Conservation (phyloP, 139 green algal species). For the Medakamo hakoo region DNA sequence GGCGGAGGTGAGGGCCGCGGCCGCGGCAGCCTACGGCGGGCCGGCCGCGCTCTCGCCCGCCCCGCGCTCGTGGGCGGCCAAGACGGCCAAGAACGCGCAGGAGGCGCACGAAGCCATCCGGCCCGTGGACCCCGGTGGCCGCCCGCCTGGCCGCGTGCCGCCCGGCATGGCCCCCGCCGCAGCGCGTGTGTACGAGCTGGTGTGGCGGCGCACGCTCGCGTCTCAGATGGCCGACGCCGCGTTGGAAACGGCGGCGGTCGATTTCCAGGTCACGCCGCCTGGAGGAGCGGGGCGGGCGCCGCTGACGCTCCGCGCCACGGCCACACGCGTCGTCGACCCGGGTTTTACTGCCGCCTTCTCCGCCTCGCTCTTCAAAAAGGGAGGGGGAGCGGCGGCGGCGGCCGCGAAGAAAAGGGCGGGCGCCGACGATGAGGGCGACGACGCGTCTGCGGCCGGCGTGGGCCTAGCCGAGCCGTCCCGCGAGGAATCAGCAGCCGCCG, state of each 20-base stretch:
- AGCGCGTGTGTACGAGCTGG: conserved; percentile 60
- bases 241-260: conserved; percentile 23
- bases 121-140: conserved; percentile 36
- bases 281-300: conserved; percentile 3
- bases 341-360: conserved; percentile 29
- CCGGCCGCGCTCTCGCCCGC: conserved; percentile 14
- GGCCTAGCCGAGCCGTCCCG: conserved; percentile 2
- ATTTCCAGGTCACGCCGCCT: conserved; percentile 20
- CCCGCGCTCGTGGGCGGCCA: conserved; percentile 18
- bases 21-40: conserved; percentile 19
- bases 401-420: background rate
- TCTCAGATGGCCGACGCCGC: conserved; percentile 51
- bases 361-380: background rate
- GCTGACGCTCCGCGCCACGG: conserved; percentile 29
- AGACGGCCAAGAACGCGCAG: conserved; percentile 49
- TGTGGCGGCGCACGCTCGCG: conserved; percentile 65
- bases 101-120: conserved; percentile 90
- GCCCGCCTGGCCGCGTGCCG: conserved; percentile 5
- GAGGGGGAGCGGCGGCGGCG: background rate
- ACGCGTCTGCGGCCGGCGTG: background rate
- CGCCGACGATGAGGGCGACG: background rate
- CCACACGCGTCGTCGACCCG: conserved; percentile 21
- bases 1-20: conserved; percentile 19
- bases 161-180: conserved; percentile 8
- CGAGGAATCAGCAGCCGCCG: no score